Percentiles rank a stretch among this genome's conserved stretches.
Conservation (phyloP, 2,329 filamentous ascomycete genomes). For the Phaeosphaeria sp. region DNA sequence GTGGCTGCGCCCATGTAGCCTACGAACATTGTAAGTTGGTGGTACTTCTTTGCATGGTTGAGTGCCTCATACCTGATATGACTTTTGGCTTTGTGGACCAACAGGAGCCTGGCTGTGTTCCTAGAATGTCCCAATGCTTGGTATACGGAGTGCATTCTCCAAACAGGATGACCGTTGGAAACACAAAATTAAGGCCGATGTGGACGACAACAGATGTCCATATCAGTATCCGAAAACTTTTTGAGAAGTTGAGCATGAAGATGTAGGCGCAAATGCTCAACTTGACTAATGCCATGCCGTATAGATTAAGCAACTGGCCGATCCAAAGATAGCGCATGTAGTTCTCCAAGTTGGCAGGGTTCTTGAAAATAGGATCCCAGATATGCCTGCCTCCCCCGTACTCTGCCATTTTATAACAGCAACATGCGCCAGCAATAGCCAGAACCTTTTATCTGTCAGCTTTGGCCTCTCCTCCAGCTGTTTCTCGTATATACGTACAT, state of each 20-base stretch:
- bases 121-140: slow-evolving; percentile 29
- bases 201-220: slow-evolving; percentile 30
- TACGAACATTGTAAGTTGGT: not conserved
- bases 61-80: slow-evolving; percentile 20
- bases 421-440: slow-evolving; percentile 26
- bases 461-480: not conserved
- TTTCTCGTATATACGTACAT: slow-evolving; percentile 15
- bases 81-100: slow-evolving; percentile 31
- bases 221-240: slow-evolving; percentile 25
- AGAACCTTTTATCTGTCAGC: slow-evolving; percentile 20
- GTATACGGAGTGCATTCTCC: slow-evolving; percentile 30
- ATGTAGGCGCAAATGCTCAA: slow-evolving; percentile 38
- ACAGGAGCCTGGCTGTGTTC: slow-evolving; percentile 27
- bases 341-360: slow-evolving; percentile 19
- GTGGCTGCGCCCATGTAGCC: slow-evolving; percentile 33
- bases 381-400: slow-evolving; percentile 28
- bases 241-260: slow-evolving; percentile 33
- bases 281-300: slow-evolving; percentile 37
- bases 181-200: slow-evolving; percentile 29
- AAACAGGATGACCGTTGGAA: slow-evolving; percentile 28
- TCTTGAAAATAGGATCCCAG: slow-evolving; percentile 30
- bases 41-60: not conserved
- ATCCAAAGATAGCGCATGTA: slow-evolving; percentile 30
- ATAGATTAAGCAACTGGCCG: slow-evolving; percentile 31
- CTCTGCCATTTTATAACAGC: slow-evolving; percentile 27